phyloP scores from a whole-genome alignment of 345 rosid species.

The Carallia brachiata region DNA sequence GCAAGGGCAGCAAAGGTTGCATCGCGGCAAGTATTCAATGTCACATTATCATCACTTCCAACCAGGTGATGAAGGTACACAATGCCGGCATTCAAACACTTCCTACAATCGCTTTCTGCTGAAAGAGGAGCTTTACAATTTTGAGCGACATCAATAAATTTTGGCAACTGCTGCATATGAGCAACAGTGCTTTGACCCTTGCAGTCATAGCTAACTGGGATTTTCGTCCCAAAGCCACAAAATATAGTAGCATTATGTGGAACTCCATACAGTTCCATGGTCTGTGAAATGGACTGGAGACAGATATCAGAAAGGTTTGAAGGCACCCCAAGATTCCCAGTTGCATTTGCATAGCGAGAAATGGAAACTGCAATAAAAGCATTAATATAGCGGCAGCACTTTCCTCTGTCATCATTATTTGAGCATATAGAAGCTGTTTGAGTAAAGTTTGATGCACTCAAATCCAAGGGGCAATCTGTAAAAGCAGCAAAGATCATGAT shows the following conservation, averaged over 20 bases:
- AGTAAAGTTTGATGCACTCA: slow-evolving; percentile 68
- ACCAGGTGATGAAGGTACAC: slow-evolving; percentile 61
- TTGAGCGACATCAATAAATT: slow-evolving; percentile 51
- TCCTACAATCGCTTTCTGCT: slow-evolving; percentile 53
- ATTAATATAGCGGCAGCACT: slow-evolving; percentile 93
- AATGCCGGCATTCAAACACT: slow-evolving; percentile 77
- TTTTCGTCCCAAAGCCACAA: slow-evolving; percentile 86
- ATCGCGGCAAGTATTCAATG: slow-evolving; percentile 84
- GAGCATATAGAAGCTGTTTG: slow-evolving; percentile 80
- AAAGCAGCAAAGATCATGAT: slow-evolving; percentile 16
- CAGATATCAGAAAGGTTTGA: slow-evolving; percentile 52
- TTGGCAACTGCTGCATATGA: slow-evolving; percentile 74
- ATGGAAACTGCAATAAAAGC: slow-evolving; percentile 73
- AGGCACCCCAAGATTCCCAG: slow-evolving; percentile 66
- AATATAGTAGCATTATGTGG: slow-evolving; percentile 70
- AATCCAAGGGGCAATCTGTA: slow-evolving; percentile 87
- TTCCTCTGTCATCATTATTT: slow-evolving; percentile 50
- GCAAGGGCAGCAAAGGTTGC: slow-evolving; percentile 78
- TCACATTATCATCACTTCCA: slow-evolving; percentile 53
- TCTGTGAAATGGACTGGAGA: slow-evolving; percentile 54
- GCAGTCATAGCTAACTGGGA: slow-evolving; percentile 72
- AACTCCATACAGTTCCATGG: slow-evolving; percentile 74
- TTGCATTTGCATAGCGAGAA: slow-evolving; percentile 69
- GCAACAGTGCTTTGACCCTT: slow-evolving; percentile 63
- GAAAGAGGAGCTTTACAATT: slow-evolving; percentile 62